A percentile compares a stretch with the other conserved stretches of the same genome.
phyloP scores from a whole-genome alignment of 2,329 filamentous ascomycete genomes.

The Calonectria henricotiae region DNA sequence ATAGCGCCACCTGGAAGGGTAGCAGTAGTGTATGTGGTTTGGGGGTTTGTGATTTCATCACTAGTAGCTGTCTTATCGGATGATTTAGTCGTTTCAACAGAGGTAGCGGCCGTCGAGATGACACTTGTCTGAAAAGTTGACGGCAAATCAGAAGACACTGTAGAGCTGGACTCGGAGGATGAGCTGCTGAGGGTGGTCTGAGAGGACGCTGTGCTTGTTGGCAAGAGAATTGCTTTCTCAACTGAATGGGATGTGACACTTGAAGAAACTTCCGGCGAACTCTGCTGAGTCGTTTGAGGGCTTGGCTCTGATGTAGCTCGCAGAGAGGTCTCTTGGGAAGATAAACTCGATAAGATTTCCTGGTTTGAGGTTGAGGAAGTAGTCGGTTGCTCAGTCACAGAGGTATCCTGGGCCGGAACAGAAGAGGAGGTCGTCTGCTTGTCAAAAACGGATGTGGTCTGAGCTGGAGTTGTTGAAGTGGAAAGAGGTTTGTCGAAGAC shows the following conservation, averaged over 20 bases:
- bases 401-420: not conserved
- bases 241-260: conserved; percentile 29
- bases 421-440: not conserved
- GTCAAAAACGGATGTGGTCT: not conserved
- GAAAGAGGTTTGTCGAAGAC: not conserved
- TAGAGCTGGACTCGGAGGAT: conserved; percentile 23
- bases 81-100: conserved; percentile 40
- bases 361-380: not conserved
- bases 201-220: conserved; percentile 17
- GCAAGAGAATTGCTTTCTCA: conserved; percentile 34
- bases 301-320: not conserved
- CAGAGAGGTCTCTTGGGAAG: not conserved
- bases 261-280: conserved; percentile 14
- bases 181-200: not conserved
- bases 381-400: not conserved
- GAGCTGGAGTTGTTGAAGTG: not conserved
- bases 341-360: not conserved
- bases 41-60: conserved; percentile 39
- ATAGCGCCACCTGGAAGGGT: conserved; percentile 44
- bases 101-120: conserved; percentile 44
- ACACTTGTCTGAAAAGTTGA: conserved; percentile 45
- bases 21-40: conserved; percentile 43
- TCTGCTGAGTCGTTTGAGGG: conserved; percentile 25
- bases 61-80: conserved; percentile 35
- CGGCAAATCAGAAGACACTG: conserved; percentile 38